These are phyloP conservation scores for Aureobasidium sp. DNA, from an alignment of 2,329 filamentous ascomycete genomes.

Conservation along the genomic window DNA sequence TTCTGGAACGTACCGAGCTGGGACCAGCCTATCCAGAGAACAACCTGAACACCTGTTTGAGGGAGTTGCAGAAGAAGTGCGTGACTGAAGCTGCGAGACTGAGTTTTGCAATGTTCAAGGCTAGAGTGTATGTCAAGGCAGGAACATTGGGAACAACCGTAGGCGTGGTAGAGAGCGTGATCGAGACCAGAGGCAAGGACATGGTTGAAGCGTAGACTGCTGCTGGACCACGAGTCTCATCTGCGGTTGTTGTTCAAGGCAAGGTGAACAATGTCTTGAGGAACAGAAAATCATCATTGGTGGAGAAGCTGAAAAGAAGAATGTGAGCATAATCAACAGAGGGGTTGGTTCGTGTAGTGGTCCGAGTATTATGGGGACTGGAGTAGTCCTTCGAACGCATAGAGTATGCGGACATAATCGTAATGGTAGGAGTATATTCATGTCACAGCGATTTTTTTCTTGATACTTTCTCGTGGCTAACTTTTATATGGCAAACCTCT, in stretches of 20 bases:
- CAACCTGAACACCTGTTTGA: background rate
- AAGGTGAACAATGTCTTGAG: background rate
- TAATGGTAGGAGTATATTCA: background rate
- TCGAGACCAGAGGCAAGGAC: background rate
- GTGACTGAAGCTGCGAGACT: slow-evolving; percentile 1
- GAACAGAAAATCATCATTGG: background rate
- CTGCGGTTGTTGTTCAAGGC: background rate
- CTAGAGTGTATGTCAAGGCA: background rate
- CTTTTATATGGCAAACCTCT: background rate
- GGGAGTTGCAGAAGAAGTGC: background rate
- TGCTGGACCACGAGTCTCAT: background rate
- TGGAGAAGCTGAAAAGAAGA: background rate
- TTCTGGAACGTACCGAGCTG: background rate
- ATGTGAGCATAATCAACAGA: background rate
- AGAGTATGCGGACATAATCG: background rate
- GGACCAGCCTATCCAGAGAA: background rate
- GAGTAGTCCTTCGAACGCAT: background rate
- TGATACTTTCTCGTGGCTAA: too few relatives aligned
- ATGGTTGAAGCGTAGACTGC: slow-evolving; percentile 1
- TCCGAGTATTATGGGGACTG: too few relatives aligned
- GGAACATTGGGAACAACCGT: background rate
- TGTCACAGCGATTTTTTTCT: background rate
- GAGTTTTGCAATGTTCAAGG: slow-evolving; percentile 8
- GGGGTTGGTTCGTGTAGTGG: background rate
- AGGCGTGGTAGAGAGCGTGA: background rate